Evolutionary conservation across 441 rosid genomes (phyloP), one percentile per base, ranked within the genome.

Genomic region (Eruca vesicaria): DNA sequence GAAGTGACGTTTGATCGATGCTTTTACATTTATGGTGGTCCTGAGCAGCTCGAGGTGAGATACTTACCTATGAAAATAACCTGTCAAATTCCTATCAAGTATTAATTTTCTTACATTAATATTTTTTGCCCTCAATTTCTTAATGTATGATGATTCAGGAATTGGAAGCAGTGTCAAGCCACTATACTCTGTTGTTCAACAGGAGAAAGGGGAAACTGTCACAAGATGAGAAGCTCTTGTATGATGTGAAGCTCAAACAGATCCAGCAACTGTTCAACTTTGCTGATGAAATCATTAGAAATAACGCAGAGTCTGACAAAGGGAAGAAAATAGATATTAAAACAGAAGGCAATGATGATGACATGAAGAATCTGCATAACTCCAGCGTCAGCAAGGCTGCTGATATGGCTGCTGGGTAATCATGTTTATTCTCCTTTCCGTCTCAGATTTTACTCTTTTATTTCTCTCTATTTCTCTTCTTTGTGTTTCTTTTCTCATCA

Each of bases 21-120:
- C 86, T 96, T 96, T 86, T 96, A 93, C 80, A 96, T 96, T 77
- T 96, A 93, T 83, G 98, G 99, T 62, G 99, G 99, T 76, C 99
- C 98, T 71, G 97, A 96, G 81, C 98, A 90, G 78, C 82, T 96
- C 78, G 97, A 96, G 99, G 99, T 95, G 48, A 73, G 15, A 57
- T 72, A 78, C 70, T 67, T 62, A 23, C 48, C 76, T 68, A 19
- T n/a, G n/a, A 15, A 67, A 67, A 53, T 12, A 35, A 55, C 26
- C 28, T 32, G 19, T 21, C 32, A 23, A 23, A 23, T 23, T 23
- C 3, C n/a, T n/a, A n/a, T n/a, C n/a, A n/a, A n/a, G n/a, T n/a
- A n/a, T n/a, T n/a, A n/a, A n/a, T n/a, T n/a, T n/a, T n/a, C n/a
- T n/a, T n/a, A n/a, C n/a, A n/a, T n/a, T n/a, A n/a, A n/a, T 23